Conservation (phyloP, 306 rosid genomes). For the Citrullus amarus region DNA sequence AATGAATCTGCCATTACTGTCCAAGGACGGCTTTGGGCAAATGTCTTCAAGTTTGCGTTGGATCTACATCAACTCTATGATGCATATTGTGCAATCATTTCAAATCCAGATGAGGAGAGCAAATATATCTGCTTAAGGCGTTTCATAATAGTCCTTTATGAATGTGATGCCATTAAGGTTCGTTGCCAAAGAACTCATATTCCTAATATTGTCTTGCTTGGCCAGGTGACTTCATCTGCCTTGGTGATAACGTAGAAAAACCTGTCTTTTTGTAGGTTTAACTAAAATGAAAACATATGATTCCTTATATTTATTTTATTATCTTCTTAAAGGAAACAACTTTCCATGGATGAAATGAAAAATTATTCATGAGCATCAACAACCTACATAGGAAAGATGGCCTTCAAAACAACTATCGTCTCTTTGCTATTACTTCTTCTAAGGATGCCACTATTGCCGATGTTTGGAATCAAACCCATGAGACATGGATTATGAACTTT, state of each 20-base stretch:
- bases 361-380: background rate
- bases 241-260: background rate
- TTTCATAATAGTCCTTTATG: slow-evolving; percentile 76
- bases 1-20: slow-evolving; percentile 51
- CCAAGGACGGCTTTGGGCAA: slow-evolving; percentile 91
- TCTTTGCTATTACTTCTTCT: too few relatives aligned
- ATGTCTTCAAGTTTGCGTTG: slow-evolving; percentile 76
- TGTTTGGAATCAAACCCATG: too few relatives aligned
- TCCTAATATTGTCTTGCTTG: background rate
- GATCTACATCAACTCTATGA: slow-evolving; percentile 69
- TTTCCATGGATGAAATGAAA: background rate
- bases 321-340: background rate
- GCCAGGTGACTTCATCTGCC: background rate
- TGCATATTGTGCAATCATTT: slow-evolving; percentile 89
- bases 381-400: too few relatives aligned
- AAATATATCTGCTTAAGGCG: slow-evolving; percentile 85
- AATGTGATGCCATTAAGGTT: slow-evolving; percentile 75
- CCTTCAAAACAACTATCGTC: too few relatives aligned
- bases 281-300: background rate
- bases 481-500: too few relatives aligned
- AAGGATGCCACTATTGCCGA: too few relatives aligned
- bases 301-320: background rate
- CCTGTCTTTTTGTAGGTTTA: background rate
- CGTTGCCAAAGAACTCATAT: background rate
- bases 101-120: slow-evolving; percentile 97